Conservation (phyloP, 805 yeast genomes). For the Pichia phayaonensis region DNA sequence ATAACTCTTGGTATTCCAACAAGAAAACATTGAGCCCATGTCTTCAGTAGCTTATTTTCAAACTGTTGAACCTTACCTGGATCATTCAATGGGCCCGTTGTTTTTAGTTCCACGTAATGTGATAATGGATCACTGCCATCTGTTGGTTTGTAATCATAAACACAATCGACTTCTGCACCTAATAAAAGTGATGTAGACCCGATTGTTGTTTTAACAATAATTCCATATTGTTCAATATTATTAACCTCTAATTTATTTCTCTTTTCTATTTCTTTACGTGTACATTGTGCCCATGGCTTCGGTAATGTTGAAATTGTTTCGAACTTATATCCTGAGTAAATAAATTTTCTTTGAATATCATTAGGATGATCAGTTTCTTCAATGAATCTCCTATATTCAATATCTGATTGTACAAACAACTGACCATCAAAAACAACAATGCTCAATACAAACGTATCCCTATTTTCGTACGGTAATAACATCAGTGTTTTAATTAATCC, state of each 20-base stretch:
- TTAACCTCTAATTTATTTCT: conserved; percentile 54
- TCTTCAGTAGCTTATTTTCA: conserved; percentile 65
- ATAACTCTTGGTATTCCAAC: conserved; percentile 75
- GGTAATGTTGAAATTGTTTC: conserved; percentile 70
- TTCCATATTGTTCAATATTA: conserved; percentile 68
- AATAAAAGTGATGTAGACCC: conserved; percentile 61
- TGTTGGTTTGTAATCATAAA: conserved; percentile 67
- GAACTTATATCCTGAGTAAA: conserved; percentile 76
- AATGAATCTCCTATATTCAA: conserved; percentile 26
- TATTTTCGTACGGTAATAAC: conserved; percentile 53
- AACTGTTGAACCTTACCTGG: conserved; percentile 55
- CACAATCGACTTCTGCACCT: conserved; percentile 92
- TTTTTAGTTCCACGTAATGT: conserved; percentile 83
- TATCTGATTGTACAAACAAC: conserved; percentile 47
- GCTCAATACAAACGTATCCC: conserved; percentile 53
- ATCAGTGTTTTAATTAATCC: conserved; percentile 75
- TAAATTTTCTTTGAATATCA: conserved; percentile 32
- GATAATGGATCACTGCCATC: conserved; percentile 40
- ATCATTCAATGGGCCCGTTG: conserved; percentile 48
- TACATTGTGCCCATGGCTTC: conserved; percentile 63
- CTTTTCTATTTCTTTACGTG: conserved; percentile 61
- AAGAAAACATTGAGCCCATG: conserved; percentile 93
- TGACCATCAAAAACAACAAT: conserved; percentile 70
- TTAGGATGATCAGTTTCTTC: conserved; percentile 25
- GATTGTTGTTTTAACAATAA: conserved; percentile 80